phyloP scores from a whole-genome alignment of 192 early-diverging fungal species.

The Endogone sp. region DNA sequence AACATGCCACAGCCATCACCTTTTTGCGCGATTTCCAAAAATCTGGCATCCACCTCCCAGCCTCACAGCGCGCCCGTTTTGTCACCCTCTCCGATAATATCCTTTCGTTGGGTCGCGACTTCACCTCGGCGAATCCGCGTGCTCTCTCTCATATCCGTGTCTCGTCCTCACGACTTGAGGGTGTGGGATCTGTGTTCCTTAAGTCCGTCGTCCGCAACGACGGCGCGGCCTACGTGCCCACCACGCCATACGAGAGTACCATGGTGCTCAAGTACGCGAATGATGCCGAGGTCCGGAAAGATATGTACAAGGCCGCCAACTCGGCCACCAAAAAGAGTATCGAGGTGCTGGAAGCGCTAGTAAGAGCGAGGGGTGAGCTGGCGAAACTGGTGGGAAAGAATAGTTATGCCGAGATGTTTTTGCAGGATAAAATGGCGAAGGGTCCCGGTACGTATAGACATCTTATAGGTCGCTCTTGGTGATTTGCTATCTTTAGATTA shows the following conservation, averaged over 20 bases:
- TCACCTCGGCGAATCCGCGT: constrained; percentile 49
- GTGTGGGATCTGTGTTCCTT: constrained; percentile 30
- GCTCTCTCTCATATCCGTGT: constrained; percentile 34
- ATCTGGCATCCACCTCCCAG: constrained; percentile 86
- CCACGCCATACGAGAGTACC: constrained; percentile 51
- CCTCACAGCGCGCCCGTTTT: constrained; percentile 61
- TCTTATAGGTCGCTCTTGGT: constrained; percentile 1
- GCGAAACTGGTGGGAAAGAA: constrained; percentile 71
- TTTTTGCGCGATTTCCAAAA: constrained; percentile 93
- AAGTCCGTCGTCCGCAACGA: constrained; percentile 20
- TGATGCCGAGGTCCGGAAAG: constrained; percentile 59
- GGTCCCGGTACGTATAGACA: constrained; percentile 56
- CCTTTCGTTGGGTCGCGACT: constrained; percentile 69
- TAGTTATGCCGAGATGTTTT: constrained; percentile 81
- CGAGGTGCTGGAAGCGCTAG: constrained; percentile 63
- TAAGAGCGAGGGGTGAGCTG: constrained; percentile 69
- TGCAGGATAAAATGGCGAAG: constrained; percentile 93
- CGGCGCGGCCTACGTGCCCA: constrained; percentile 51
- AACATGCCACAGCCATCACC: constrained; percentile 71
- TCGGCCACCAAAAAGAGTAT: constrained; percentile 62
- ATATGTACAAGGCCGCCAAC: constrained; percentile 76
- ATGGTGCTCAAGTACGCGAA: constrained; percentile 62
- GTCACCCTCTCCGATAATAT: constrained; percentile 83
- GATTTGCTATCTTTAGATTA: no score
- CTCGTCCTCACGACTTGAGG: constrained; percentile 30